A percentile compares a stretch with the other conserved stretches of the same genome.
Conservation (phyloP, 2,329 filamentous ascomycete genomes). For the Alternaria arbusti region DNA sequence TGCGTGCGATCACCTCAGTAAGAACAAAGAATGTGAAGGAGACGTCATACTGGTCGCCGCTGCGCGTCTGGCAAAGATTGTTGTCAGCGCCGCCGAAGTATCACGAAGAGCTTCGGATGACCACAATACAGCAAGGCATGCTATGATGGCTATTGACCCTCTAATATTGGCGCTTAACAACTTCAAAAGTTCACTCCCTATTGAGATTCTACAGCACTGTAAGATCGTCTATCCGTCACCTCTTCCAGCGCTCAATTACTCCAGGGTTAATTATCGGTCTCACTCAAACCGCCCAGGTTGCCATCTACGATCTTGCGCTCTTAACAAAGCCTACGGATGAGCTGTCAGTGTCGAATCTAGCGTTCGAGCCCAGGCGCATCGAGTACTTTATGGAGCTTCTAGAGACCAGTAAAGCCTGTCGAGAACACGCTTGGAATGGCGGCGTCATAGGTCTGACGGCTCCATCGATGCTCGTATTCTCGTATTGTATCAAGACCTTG, state of each 20-base stretch:
- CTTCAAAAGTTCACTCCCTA: conserved; percentile 8
- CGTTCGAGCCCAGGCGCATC: conserved; percentile 16
- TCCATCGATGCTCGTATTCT: conserved; percentile 19
- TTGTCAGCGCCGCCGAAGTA: conserved; percentile 27
- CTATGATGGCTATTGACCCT: conserved; percentile 18
- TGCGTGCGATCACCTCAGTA: conserved; percentile 56
- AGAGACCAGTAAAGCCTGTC: conserved; percentile 17
- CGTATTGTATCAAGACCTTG: conserved; percentile 17
- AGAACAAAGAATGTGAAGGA: conserved; percentile 55
- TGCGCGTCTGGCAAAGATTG: conserved; percentile 43
- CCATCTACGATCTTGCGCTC: conserved; percentile 25
- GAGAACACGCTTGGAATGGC: conserved; percentile 12
- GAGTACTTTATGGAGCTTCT: conserved; percentile 19
- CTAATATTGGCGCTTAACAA: conserved; percentile 18
- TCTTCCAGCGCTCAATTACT: not conserved
- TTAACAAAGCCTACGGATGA: not conserved
- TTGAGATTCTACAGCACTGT: conserved; percentile 19
- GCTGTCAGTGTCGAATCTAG: not conserved
- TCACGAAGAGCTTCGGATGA: conserved; percentile 28
- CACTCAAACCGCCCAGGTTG: conserved; percentile 15
- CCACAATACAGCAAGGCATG: conserved; percentile 6
- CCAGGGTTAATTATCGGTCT: conserved; percentile 19
- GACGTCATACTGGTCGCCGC: conserved; percentile 59
- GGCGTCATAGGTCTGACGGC: conserved; percentile 13
- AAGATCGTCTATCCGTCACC: not conserved